A percentile compares a stretch with the other conserved stretches of the same genome.
Evolutionary conservation across 164 flowering plant genomes (phyloP).

Genomic region (Paratinospora sagittata): DNA sequence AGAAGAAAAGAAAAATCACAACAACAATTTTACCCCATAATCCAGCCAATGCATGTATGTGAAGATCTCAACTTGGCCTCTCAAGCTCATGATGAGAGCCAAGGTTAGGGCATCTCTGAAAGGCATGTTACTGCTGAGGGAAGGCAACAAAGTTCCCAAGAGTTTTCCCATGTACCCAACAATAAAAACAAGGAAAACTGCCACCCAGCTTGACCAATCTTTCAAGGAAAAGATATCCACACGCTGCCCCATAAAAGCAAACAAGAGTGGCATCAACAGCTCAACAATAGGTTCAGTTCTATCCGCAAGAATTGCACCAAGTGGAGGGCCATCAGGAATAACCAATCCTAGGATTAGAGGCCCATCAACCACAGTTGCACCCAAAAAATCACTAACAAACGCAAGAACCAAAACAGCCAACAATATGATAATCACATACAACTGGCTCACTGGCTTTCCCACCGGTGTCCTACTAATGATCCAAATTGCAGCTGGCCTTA

Average conservation of each 20-base stretch:
- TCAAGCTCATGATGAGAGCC: too few species aligned
- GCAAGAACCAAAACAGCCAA: slow-evolving; percentile 30
- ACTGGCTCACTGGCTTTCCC: too few species aligned
- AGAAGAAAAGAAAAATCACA: too few species aligned
- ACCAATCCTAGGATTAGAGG: slow-evolving; percentile 55
- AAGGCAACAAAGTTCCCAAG: too few species aligned
- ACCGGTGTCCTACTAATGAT: slow-evolving; percentile 38
- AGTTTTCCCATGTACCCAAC: slow-evolving; percentile 30
- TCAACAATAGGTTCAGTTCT: slow-evolving; percentile 41
- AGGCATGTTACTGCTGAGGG: too few species aligned
- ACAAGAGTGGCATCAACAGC: slow-evolving; percentile 52
- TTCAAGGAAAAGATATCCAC: slow-evolving; percentile 31
- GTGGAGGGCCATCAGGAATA: slow-evolving; percentile 72
- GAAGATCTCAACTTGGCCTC: too few species aligned
- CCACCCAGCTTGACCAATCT: slow-evolving; percentile 21
- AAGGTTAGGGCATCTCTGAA: too few species aligned
- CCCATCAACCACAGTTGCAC: slow-evolving; percentile 42
- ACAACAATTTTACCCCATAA: too few species aligned
- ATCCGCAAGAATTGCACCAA: slow-evolving; percentile 52
- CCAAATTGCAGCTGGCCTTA: slow-evolving; percentile 32
- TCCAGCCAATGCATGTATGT: too few species aligned
- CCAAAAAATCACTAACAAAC: slow-evolving; percentile 40
- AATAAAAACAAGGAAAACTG: slow-evolving; percentile 25
- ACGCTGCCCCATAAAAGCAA: slow-evolving; percentile 31
- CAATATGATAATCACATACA: too few species aligned